Evolutionary conservation across 768 basidiomycete species (phyloP).

Genomic region (Termitomyces sp.): DNA sequence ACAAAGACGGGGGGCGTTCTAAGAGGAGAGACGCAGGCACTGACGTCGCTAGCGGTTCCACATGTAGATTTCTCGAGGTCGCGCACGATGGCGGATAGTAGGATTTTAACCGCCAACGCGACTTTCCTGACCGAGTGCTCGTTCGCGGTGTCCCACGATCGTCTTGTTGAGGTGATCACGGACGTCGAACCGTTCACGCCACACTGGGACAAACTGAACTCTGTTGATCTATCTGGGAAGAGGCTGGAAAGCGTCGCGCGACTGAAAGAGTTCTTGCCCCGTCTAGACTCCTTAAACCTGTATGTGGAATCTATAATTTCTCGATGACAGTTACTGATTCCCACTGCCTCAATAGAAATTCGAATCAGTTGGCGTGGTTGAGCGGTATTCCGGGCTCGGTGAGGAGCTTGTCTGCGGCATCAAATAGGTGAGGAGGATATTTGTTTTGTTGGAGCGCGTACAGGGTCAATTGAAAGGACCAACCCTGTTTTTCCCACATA

Average conservation of each 20-base stretch:
- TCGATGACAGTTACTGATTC: background rate
- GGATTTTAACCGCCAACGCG: constrained; percentile 38
- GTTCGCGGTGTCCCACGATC: constrained; percentile 91
- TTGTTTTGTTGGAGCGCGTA: background rate
- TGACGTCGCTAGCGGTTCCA: constrained; percentile 39
- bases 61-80: no score
- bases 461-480: background rate
- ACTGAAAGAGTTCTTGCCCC: constrained; percentile 85
- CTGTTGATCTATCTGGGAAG: constrained; percentile 72
- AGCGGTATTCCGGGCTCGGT: constrained; percentile 72
- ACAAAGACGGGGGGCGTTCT: constrained; percentile 43
- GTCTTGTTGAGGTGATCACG: constrained; percentile 87
- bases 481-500: no score
- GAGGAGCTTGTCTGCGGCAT: constrained; percentile 74
- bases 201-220: constrained; percentile 79
- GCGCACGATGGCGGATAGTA: constrained; percentile 29
- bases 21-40: constrained; percentile 46
- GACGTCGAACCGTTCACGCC: constrained; percentile 94
- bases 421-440: constrained; percentile 57
- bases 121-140: constrained; percentile 93
- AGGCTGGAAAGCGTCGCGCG: constrained; percentile 79
- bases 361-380: constrained; percentile 73
- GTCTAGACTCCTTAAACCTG: constrained; percentile 72
- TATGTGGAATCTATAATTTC: constrained; percentile 39
- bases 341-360: constrained; percentile 45